Percentiles rank a stretch among this genome's conserved stretches.
Evolutionary conservation across 2,329 filamentous ascomycete species (phyloP).

Genomic region (Coleophoma cylindrospora): DNA sequence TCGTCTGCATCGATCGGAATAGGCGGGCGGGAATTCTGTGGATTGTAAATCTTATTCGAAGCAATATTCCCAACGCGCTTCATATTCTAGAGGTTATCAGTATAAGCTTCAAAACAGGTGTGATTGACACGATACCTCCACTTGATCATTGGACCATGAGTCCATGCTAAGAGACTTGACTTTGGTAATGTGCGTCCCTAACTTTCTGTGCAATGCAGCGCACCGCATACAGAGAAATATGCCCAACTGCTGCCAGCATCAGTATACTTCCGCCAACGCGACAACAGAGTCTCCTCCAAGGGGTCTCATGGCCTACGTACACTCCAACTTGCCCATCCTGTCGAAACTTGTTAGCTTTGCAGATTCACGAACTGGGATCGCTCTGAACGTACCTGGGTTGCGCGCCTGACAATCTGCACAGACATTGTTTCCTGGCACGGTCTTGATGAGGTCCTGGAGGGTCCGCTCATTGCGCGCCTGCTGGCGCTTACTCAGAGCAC

Average conservation of each 20-base stretch:
- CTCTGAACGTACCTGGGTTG: constrained; percentile 71
- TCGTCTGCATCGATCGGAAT: constrained; percentile 90
- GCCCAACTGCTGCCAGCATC: constrained; percentile 60
- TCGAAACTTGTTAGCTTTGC: constrained; percentile 7
- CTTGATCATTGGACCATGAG: constrained; percentile 91
- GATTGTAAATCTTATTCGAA: constrained; percentile 88
- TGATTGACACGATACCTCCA: constrained; percentile 62
- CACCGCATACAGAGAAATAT: constrained; percentile 98
- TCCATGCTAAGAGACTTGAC: constrained; percentile 99
- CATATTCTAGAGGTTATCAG: constrained; percentile 66
- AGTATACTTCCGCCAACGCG: constrained; percentile 6
- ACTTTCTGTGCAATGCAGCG: constrained; percentile 88
- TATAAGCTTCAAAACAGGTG: neutral
- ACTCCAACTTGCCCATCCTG: constrained; percentile 31
- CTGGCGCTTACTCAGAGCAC: constrained; percentile 85
- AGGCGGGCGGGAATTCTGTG: constrained; percentile 74
- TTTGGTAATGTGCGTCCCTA: constrained; percentile 97
- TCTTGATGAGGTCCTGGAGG: constrained; percentile 83
- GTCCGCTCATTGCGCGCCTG: constrained; percentile 94
- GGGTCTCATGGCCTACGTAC: constrained; percentile 17
- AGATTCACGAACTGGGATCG: neutral
- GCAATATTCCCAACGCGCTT: constrained; percentile 80
- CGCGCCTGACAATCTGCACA: constrained; percentile 90
- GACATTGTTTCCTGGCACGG: constrained; percentile 79
- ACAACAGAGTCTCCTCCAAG: neutral